These are phyloP conservation scores for Oldenlandia corymbosa DNA, from an alignment of 257 asterid genomes.

Conservation along the genomic window DNA sequence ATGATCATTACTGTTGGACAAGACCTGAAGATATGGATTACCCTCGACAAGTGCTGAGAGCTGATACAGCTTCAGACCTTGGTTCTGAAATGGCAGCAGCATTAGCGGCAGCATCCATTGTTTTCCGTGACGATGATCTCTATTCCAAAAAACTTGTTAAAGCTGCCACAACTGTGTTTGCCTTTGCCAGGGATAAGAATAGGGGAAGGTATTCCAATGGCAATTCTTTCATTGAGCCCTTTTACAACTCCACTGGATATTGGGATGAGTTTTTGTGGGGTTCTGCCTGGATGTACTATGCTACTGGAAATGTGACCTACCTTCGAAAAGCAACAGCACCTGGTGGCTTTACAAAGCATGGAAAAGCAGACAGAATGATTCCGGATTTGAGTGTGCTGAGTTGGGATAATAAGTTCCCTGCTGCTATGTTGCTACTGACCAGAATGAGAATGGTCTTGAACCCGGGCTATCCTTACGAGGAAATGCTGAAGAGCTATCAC, in stretches of 20 bases:
- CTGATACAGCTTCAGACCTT: slow-evolving; percentile 62
- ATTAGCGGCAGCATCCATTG: slow-evolving; percentile 81
- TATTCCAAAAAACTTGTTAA: slow-evolving; percentile 48
- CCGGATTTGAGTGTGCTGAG: slow-evolving; percentile 68
- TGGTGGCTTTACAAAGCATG: slow-evolving; percentile 24
- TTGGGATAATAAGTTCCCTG: slow-evolving; percentile 91
- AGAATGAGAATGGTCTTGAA: slow-evolving; percentile 56
- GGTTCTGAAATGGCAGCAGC: slow-evolving; percentile 87
- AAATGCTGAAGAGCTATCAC: slow-evolving; percentile 59
- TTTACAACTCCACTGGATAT: slow-evolving; percentile 67
- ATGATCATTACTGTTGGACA: slow-evolving; percentile 87
- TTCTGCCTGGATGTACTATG: slow-evolving; percentile 71
- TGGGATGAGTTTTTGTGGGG: slow-evolving; percentile 88
- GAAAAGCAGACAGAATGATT: slow-evolving; percentile 34
- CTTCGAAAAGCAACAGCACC: slow-evolving; percentile 49
- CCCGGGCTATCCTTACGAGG: slow-evolving; percentile 92
- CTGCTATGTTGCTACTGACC: slow-evolving; percentile 68
- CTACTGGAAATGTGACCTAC: slow-evolving; percentile 66
- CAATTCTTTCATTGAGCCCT: slow-evolving; percentile 50
- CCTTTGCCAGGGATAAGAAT: slow-evolving; percentile 52
- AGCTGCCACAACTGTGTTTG: slow-evolving; percentile 53
- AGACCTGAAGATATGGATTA: slow-evolving; percentile 85
- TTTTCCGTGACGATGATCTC: slow-evolving; percentile 44
- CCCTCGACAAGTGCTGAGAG: slow-evolving; percentile 40
- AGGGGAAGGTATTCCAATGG: slow-evolving; percentile 43